phyloP scores from a whole-genome alignment of 2,329 filamentous ascomycete genomes.

The Trichoderma semiorbis region DNA sequence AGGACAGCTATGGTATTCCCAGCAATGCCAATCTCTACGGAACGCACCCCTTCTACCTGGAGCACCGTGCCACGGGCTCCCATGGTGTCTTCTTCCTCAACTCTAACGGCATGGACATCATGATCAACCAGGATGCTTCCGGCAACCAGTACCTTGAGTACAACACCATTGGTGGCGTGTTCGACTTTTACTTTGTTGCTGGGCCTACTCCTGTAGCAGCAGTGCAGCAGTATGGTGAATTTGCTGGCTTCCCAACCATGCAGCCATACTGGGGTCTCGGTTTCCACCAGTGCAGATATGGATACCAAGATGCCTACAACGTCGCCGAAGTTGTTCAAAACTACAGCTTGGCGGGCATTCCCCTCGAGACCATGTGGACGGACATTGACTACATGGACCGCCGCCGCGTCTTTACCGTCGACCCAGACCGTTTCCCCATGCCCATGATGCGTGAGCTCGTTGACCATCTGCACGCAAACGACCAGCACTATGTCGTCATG shows the following conservation, averaged over 20 bases:
- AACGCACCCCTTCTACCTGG: conserved; percentile 73
- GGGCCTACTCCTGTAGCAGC: conserved; percentile 67
- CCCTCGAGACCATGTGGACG: conserved; percentile 71
- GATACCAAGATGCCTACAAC: conserved; percentile 70
- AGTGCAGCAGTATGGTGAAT: conserved; percentile 65
- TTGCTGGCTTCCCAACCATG: conserved; percentile 69
- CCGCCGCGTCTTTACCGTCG: conserved; percentile 56
- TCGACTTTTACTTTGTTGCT: conserved; percentile 77
- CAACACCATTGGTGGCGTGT: conserved; percentile 71
- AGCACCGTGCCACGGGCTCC: conserved; percentile 45
- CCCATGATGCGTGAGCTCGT: conserved; percentile 62
- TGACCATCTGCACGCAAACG: conserved; percentile 59
- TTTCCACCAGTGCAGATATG: conserved; percentile 81
- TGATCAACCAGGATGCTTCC: conserved; percentile 59
- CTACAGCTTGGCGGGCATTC: conserved; percentile 62
- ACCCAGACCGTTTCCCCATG: conserved; percentile 65
- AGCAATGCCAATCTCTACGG: conserved; percentile 71
- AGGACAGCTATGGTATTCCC: conserved; percentile 61
- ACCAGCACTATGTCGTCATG: conserved; percentile 73
- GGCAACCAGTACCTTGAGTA: conserved; percentile 72
- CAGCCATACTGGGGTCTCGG: conserved; percentile 81
- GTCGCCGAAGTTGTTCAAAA: conserved; percentile 64
- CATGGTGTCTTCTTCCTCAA: conserved; percentile 79
- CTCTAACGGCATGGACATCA: conserved; percentile 69
- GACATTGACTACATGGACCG: conserved; percentile 69